A percentile compares a stretch with the other conserved stretches of the same genome.
Conservation (phyloP, 192 early-diverging fungal genomes). For the Linderina pennispora region DNA sequence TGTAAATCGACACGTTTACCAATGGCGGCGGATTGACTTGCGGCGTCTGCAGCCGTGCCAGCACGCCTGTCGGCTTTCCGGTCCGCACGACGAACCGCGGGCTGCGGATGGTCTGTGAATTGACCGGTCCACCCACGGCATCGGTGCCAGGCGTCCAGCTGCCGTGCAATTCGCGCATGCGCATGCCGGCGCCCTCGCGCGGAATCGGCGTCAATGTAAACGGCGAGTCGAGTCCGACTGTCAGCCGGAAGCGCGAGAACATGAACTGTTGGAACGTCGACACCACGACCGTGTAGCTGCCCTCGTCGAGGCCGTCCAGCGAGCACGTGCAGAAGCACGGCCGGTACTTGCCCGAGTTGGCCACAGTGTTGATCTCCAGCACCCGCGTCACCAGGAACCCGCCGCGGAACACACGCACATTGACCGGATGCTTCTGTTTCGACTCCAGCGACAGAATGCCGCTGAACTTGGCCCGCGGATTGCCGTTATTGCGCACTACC, state of each 20-base stretch:
- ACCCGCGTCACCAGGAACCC: conserved; percentile 68
- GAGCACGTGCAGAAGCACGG: conserved; percentile 70
- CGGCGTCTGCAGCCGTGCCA: conserved; percentile 64
- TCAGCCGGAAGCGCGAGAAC: conserved; percentile 62
- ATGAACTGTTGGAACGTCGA: conserved; percentile 73
- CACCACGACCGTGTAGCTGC: conserved; percentile 71
- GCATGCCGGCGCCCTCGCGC: conserved; percentile 72
- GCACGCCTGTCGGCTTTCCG: conserved; percentile 50
- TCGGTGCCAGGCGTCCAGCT: conserved; percentile 52
- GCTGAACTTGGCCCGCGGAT: conserved; percentile 11
- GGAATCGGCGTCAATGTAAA: conserved; percentile 56
- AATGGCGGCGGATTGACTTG: conserved; percentile 58
- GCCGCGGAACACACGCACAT: conserved; percentile 62
- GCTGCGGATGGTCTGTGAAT: conserved; percentile 52
- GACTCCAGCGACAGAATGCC: conserved; percentile 62
- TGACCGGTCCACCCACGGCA: conserved; percentile 55
- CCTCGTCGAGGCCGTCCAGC: conserved; percentile 51
- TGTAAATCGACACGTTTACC: conserved; percentile 61
- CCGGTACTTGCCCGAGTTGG: conserved; percentile 68
- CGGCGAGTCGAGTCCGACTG: conserved; percentile 49
- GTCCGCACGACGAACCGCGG: conserved; percentile 64
- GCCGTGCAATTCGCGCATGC: conserved; percentile 37
- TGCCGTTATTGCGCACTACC: conserved; percentile 30
- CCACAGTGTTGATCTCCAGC: conserved; percentile 54
- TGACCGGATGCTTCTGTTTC: conserved; percentile 55